Evolutionary conservation across 257 asterid genomes (phyloP).

Genomic region (Oldenlandia corymbosa): DNA sequence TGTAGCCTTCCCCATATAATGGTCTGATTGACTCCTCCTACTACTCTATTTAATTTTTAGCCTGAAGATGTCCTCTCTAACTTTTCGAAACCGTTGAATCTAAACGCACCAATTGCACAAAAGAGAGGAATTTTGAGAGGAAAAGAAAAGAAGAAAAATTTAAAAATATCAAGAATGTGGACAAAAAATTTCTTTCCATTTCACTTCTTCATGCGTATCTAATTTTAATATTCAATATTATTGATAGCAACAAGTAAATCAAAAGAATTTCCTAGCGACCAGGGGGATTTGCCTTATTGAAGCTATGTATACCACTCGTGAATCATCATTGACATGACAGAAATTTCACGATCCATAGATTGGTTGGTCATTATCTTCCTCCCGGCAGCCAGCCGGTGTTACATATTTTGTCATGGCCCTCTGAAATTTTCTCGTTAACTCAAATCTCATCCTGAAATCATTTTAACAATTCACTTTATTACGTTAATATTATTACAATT

Average conservation of each 20-base stretch:
- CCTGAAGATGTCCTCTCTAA: conserved; percentile 8
- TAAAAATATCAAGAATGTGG: neutral
- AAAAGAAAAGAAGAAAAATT: too few relatives aligned
- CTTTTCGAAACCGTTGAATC: conserved; percentile 3
- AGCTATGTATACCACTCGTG: too few relatives aligned
- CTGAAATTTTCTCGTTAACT: too few relatives aligned
- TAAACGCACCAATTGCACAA: neutral
- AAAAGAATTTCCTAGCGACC: neutral
- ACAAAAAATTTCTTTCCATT: conserved; percentile 1
- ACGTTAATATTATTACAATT: too few relatives aligned
- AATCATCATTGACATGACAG: conserved; percentile 3
- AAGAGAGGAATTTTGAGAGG: too few relatives aligned
- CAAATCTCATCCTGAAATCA: too few relatives aligned
- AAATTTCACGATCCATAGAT: too few relatives aligned
- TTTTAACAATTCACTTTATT: too few relatives aligned
- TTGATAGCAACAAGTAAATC: conserved; percentile 1
- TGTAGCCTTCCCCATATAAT: conserved; percentile 23
- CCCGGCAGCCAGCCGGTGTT: too few relatives aligned
- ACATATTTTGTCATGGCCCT: too few relatives aligned
- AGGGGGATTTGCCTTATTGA: too few relatives aligned
- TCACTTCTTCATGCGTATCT: neutral
- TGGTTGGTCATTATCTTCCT: too few relatives aligned
- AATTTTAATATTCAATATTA: neutral
- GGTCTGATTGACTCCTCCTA: conserved; percentile 24
- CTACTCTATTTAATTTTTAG: conserved; percentile 8